These are phyloP conservation scores for Botrytis elliptica DNA, from an alignment of 2,329 filamentous ascomycete species.

Conservation along the genomic window DNA sequence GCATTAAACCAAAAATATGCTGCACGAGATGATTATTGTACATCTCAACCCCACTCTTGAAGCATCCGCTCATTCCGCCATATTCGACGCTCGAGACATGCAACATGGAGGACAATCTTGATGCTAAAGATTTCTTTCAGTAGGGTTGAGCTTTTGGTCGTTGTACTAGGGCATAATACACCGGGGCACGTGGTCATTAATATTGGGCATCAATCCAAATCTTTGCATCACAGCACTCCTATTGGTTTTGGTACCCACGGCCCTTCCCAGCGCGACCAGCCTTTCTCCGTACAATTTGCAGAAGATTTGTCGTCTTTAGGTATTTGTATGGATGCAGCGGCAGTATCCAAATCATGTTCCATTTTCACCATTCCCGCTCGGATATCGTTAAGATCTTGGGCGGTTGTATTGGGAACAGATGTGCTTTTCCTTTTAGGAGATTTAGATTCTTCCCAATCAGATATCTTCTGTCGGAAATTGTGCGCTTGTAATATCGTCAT, in stretches of 20 bases:
- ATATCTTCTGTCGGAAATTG: slow-evolving; percentile 46
- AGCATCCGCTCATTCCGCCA: neutral
- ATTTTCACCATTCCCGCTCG: slow-evolving; percentile 30
- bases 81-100: neutral
- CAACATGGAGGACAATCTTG: neutral
- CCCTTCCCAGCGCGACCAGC: slow-evolving; percentile 25
- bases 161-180: neutral
- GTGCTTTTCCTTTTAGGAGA: neutral
- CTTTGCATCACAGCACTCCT: slow-evolving; percentile 19
- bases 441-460: slow-evolving; percentile 26
- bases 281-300: neutral
- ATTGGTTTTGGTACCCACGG: slow-evolving; percentile 31
- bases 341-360: slow-evolving; percentile 25
- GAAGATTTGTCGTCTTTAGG: neutral
- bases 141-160: neutral
- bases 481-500: slow-evolving; percentile 31
- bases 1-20: slow-evolving; percentile 1
- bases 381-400: slow-evolving; percentile 26
- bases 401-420: neutral
- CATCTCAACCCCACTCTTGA: neutral
- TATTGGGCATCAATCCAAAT: neutral
- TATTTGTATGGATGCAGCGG: neutral
- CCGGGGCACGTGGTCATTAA: neutral
- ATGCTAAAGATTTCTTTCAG: neutral
- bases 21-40: slow-evolving; percentile 1